Conservation (phyloP, 2,329 filamentous ascomycete species). For the Cadophora gregata region DNA sequence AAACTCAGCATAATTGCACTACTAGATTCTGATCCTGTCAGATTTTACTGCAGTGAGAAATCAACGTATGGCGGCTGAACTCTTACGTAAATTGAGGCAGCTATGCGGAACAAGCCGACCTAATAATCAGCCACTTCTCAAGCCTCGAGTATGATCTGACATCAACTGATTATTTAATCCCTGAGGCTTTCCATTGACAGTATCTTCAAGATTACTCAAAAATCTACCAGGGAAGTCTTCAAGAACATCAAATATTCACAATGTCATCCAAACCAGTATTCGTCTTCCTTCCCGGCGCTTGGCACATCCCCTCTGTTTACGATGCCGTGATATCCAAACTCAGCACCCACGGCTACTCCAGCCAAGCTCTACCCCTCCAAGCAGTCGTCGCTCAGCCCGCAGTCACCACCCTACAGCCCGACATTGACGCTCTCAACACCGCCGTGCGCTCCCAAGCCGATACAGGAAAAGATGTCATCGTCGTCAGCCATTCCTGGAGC, state of each 20-base stretch:
- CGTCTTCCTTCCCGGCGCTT: constrained; percentile 30
- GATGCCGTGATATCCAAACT: constrained; percentile 24
- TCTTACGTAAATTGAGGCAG: no score
- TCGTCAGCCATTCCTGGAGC: constrained; percentile 48
- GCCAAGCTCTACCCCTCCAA: constrained; percentile 27
- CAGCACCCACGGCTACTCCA: constrained; percentile 25
- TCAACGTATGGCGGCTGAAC: no score
- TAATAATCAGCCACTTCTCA: no score
- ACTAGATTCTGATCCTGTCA: no score
- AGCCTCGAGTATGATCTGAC: no score
- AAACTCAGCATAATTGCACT: no score
- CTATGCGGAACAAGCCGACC: no score
- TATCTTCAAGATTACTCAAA: no score
- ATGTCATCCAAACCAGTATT: constrained; percentile 25
- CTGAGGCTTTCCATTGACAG: no score
- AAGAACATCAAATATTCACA: background rate
- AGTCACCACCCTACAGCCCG: constrained; percentile 24
- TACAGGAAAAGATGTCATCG: constrained; percentile 45
- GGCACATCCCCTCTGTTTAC: constrained; percentile 26
- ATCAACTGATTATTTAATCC: background rate
- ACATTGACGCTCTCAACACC: constrained; percentile 23
- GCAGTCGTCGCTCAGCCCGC: constrained; percentile 18
- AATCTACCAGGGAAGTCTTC: no score
- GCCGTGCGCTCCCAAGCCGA: constrained; percentile 33
- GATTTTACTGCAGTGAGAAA: no score